Evolutionary conservation across 2,329 filamentous ascomycete species (phyloP), one percentile per base, ranked within the genome.

Genomic region (Knoxdaviesia proteae): DNA sequence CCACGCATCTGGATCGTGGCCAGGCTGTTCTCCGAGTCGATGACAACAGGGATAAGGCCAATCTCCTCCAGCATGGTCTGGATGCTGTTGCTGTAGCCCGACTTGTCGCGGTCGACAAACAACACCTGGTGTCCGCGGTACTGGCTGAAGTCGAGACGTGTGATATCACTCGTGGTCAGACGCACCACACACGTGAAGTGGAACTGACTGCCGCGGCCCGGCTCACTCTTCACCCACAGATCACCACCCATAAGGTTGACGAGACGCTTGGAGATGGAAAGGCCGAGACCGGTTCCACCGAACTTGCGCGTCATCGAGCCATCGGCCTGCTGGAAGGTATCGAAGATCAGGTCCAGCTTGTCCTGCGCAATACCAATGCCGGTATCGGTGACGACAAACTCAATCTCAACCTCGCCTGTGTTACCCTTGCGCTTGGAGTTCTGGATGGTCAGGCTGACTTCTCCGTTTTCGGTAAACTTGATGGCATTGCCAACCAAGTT

Each of bases 401-500:
- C 86, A 57, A 94, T 88, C 58, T 94, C 83, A 51, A 81, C 78
- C 7, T 69, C 65, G 8, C 68, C 69, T 52, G 74, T 80, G 37
- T 75, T 68, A 40, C 77, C 71, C 40, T 77, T 69, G 47, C 74
- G 67, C 32, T 82, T 51, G 67, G 61, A 77, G 68, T 53, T 64
- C 54, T 73, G 68, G 51, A 96, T 94, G n/a, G 81, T 86, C 42
- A 96, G 74, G 58, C 87, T 92, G 52, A 98, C 90, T 58, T 94
- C 86, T 47, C 90, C 90, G 53, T 92, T 80, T 59, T 96, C 88
- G 3, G 90, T 96, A 59, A 98, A 98, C 57, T 98, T 98, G 68
- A 98, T 94, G 44, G 90, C 88, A 54, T 98, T 98, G 55, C 90
- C 90, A 43, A 96, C 88, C 44, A 98, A 67, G 61, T 98, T 98